Percentiles rank a stretch among this genome's conserved stretches.
phyloP scores from a whole-genome alignment of 2,329 filamentous ascomycete genomes.

The Didymella keratinophila region DNA sequence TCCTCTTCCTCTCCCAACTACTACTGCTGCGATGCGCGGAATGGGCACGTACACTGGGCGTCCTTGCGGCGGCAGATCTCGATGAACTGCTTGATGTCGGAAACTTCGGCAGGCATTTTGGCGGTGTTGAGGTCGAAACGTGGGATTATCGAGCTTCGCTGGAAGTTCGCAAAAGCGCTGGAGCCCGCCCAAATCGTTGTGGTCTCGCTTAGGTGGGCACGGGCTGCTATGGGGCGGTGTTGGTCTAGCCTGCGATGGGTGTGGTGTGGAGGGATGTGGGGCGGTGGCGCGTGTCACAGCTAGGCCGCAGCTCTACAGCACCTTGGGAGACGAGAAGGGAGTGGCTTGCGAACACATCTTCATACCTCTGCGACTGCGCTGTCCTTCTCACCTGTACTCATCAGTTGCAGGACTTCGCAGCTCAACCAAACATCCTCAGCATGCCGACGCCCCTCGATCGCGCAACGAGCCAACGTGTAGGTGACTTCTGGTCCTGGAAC shows the following conservation, averaged over 20 bases:
- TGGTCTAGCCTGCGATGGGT: constrained; percentile 23
- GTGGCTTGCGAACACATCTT: constrained; percentile 12
- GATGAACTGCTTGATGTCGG: constrained; percentile 99
- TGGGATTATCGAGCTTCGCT: constrained; percentile 12
- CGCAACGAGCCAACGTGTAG: constrained; percentile 56
- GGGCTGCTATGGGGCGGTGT: constrained; percentile 36
- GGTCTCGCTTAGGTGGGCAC: constrained; percentile 48
- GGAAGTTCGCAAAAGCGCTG: constrained; percentile 24
- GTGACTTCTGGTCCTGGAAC: constrained; percentile 33
- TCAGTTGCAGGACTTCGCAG: not conserved
- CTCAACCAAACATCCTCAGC: constrained; percentile 25
- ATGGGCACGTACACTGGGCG: constrained; percentile 85
- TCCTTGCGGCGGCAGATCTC: constrained; percentile 99
- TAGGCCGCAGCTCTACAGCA: no score
- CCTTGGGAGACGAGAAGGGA: constrained; percentile 1
- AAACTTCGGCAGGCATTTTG: constrained; percentile 98
- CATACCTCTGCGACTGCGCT: constrained; percentile 2
- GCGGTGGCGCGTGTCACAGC: constrained; percentile 32
- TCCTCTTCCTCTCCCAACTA: constrained; percentile 3
- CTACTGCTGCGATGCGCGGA: constrained; percentile 54
- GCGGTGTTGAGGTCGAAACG: constrained; percentile 54
- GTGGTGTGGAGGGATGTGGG: constrained; percentile 28
- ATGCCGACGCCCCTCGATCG: constrained; percentile 61
- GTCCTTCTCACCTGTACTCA: not conserved
- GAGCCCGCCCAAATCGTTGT: constrained; percentile 39